Evolutionary conservation across 2,329 filamentous ascomycete genomes (phyloP).

Genomic region (Coniochaeta hoffmannii): DNA sequence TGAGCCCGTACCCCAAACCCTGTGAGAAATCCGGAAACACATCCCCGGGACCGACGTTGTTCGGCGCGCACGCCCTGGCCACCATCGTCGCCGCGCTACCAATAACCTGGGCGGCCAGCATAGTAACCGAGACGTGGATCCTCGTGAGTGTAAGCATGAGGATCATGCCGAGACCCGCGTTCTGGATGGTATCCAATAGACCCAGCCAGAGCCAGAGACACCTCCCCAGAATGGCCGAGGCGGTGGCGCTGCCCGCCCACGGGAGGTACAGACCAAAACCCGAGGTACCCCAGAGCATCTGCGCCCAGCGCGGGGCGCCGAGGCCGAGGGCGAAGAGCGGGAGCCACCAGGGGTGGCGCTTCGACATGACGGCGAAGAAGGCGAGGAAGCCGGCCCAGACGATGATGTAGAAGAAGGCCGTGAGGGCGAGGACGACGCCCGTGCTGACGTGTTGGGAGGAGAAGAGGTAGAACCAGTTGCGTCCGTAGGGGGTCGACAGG

Average conservation of each 20-base stretch:
- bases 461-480: slow-evolving; percentile 61
- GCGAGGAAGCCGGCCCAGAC: slow-evolving; percentile 47
- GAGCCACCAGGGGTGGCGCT: slow-evolving; percentile 55
- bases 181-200: slow-evolving; percentile 54
- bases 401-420: slow-evolving; percentile 43
- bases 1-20: slow-evolving; percentile 32
- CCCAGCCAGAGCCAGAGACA: slow-evolving; percentile 59
- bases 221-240: slow-evolving; percentile 17
- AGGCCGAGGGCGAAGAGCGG: slow-evolving; percentile 59
- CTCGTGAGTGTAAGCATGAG: slow-evolving; percentile 55
- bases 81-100: slow-evolving; percentile 56
- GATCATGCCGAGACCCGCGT: slow-evolving; percentile 60
- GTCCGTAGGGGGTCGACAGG: slow-evolving; percentile 54
- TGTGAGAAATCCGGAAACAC: slow-evolving; percentile 54
- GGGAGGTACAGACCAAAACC: slow-evolving; percentile 52
- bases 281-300: slow-evolving; percentile 57
- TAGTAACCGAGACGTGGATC: slow-evolving; percentile 39
- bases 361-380: slow-evolving; percentile 43
- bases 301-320: slow-evolving; percentile 55
- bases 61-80: slow-evolving; percentile 50
- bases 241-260: slow-evolving; percentile 31
- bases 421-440: slow-evolving; percentile 49
- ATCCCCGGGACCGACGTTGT: slow-evolving; percentile 49
- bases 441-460: slow-evolving; percentile 41
- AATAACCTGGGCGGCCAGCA: slow-evolving; percentile 52